Base-by-base conservation (phyloP, 768 basidiomycete species). In the Ramaria sp. region DNA sequence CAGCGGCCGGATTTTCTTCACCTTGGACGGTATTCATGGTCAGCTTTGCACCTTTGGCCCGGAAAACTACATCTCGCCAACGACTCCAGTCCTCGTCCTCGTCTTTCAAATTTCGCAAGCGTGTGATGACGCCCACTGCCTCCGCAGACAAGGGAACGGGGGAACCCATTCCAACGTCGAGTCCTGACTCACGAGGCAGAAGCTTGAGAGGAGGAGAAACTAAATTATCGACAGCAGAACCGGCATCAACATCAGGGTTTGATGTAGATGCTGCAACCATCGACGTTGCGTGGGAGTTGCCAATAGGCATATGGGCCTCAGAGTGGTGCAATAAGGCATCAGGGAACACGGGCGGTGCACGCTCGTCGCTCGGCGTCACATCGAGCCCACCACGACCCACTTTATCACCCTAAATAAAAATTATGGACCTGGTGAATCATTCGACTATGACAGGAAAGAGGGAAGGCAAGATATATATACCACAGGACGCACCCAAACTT, bases 81-180 rank as follows among this genome's bases (percentile, higher is more conserved):
- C 91, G 80, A 58, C 88, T 81, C 86, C 86, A 91, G 63, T 93
- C 90, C 65, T 94, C 91, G 57, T 82, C 79, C 70, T 88, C 85
- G 64, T 94, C 91, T 85, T 91, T 91, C 82, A 85, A 83, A 63
- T 88, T 90, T 55, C 91, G 78, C 56, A 94, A 68, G 20, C 78
- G 74, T 12, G 81, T 86, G 64, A 94, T 92, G n/a, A 91, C 73
- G 0, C 75, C 78, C 7, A 89, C 84, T 19, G 89, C 87, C 63
- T 89, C 84, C 4, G 75, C 73, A 4, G 88, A 88, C 15, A 94
- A 73, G 0, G 84, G 83, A 0, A 91, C 83, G 15, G 89, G 89
- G 1, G 90, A 91, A 1, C 86, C 84, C 83, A 90, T 86, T 5
- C 90, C 90, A 55, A 91, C 89, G 65, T 91, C 90, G 57, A 85